phyloP scores from a whole-genome alignment of 257 asterid genomes.

The Agastache rugosa region DNA sequence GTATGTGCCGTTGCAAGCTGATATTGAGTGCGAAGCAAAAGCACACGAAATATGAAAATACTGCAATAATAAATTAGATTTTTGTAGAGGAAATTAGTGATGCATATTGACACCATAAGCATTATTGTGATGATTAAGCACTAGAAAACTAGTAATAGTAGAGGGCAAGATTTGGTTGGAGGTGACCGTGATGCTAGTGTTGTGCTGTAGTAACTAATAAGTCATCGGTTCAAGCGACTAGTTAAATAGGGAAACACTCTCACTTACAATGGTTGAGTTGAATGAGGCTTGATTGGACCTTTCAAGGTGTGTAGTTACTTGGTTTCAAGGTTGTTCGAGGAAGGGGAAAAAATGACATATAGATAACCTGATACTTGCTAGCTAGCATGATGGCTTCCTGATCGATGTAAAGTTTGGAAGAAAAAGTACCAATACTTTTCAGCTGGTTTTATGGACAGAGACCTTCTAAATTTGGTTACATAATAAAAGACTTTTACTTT shows the following conservation, averaged over 20 bases:
- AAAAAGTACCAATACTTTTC: not conserved
- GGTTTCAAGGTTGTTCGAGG: not conserved
- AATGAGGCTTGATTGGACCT: conserved; percentile 6
- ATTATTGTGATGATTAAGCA: not conserved
- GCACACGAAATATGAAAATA: not conserved
- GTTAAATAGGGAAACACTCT: not conserved
- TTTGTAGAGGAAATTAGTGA: conserved; percentile 7
- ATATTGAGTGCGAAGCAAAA: not conserved
- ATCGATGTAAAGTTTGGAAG: not conserved
- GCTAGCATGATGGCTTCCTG: conserved; percentile 16
- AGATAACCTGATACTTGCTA: conserved; percentile 4
- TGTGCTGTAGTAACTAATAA: not conserved
- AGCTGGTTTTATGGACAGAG: not conserved
- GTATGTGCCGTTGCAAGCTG: not conserved
- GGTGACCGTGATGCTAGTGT: conserved; percentile 6
- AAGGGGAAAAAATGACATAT: not conserved
- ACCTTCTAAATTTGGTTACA: not conserved
- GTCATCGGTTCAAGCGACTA: conserved; percentile 1
- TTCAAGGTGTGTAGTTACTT: not conserved
- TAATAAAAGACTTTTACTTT: not conserved
- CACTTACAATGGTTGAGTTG: conserved; percentile 5
- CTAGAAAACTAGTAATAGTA: conserved; percentile 14
- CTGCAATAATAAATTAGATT: conserved; percentile 10
- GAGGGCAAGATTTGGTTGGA: conserved; percentile 18
- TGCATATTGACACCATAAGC: not conserved